Conservation (phyloP, 1,139 yeast genomes). For the Keqinozyma sinolaborantium region DNA sequence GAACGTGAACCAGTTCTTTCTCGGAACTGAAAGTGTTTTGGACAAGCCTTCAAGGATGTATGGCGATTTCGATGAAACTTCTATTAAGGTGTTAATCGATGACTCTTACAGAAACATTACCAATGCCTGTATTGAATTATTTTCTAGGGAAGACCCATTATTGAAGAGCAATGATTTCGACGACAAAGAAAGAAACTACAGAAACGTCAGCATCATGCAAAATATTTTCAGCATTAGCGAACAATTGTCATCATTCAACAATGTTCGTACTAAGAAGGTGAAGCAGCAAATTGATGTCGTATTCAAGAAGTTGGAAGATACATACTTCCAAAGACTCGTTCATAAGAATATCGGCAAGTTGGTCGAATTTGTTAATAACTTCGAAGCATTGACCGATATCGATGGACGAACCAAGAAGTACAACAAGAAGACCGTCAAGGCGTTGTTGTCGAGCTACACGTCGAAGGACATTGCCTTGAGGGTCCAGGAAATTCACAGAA, state of each 20-base stretch:
- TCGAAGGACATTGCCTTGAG: constrained; percentile 55
- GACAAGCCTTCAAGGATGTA: constrained; percentile 16
- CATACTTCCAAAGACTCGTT: constrained; percentile 46
- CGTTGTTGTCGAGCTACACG: constrained; percentile 54
- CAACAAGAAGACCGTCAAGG: constrained; percentile 54
- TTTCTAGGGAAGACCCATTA: constrained; percentile 41
- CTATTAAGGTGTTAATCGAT: constrained; percentile 33
- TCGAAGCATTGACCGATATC: constrained; percentile 48
- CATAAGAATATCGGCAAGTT: constrained; percentile 55
- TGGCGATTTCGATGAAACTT: constrained; percentile 17
- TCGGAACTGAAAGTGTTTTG: constrained; percentile 32
- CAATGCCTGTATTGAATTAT: constrained; percentile 33
- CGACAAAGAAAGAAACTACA: constrained; percentile 56
- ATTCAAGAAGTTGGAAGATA: constrained; percentile 40
- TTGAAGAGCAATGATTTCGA: constrained; percentile 44
- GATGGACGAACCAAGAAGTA: constrained; percentile 60
- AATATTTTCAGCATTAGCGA: constrained; percentile 60
- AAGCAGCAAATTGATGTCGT: constrained; percentile 44
- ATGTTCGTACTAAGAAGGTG: constrained; percentile 29
- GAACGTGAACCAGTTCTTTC: constrained; percentile 30
- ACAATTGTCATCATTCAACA: constrained; percentile 34
- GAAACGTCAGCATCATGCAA: constrained; percentile 59
- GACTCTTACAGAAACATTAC: constrained; percentile 37
- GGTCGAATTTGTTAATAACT: constrained; percentile 61
- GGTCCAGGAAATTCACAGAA: constrained; percentile 52